Evolutionary conservation across 2,329 filamentous ascomycete genomes (phyloP), one percentile per base, ranked within the genome.

Genomic region (Colletotrichum higginsianum): DNA sequence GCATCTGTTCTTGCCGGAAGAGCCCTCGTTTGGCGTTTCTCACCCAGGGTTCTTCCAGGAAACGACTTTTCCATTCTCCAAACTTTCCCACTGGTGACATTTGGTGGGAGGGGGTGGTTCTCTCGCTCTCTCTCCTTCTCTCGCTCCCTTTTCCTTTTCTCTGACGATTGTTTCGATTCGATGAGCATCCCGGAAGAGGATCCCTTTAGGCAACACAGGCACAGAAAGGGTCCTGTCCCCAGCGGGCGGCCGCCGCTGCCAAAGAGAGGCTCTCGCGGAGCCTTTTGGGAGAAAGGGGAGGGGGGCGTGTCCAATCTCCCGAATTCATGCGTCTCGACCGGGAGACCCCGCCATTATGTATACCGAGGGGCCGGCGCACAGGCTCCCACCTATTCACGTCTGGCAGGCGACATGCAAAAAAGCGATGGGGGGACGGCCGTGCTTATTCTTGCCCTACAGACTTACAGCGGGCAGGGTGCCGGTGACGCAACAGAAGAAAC

Each of bases 241-340:
- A 40, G 23, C 42, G 13, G 35, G 50, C 18, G 21, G 26, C 26
- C 30, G 46, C 30, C 13, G 16, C 13, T 26, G n/a, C 18, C 44
- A 49, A 23, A 40, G 35, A 38, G 15, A 38, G 26, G 6, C 18
- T 61, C 46, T 47, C 35, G 30, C 52, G 62, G 53, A 21, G 61
- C 40, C 53, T 42, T 35, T 38, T 38, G 35, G 35, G 35, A 38
- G 35, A 38, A 38, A 38, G 35, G 35, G 35, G 30, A 23, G 21
- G 47, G 63, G 56, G 63, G 56, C 64, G 57, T 71, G 67, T 63
- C 52, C 35, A 72, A 72, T 72, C 30, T 72, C 70, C 70, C 61
- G 61, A 57, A 71, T 66, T 72, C 66, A 72, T 72, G 70, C 70
- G 47, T 56, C 70, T 70, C 56, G 66, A 61, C 68, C 8, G 68